These are phyloP conservation scores for Alisma plantagoaquatica DNA, from an alignment of 106 monocot species.

Conservation along the genomic window DNA sequence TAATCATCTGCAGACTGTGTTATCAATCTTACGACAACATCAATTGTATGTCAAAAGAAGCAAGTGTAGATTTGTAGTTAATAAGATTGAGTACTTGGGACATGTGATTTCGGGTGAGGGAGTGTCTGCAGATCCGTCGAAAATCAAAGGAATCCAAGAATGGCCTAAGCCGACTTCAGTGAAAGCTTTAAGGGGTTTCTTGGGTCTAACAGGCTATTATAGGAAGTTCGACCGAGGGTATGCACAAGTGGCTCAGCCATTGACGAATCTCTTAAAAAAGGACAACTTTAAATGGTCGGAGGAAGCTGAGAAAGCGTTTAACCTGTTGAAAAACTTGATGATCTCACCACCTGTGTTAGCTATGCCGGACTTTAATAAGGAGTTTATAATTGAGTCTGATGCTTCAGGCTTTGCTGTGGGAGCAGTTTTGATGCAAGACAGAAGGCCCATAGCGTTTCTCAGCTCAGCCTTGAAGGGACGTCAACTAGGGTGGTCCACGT, in stretches of 20 bases:
- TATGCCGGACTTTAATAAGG: background rate
- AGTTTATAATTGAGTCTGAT: slow-evolving; percentile 5
- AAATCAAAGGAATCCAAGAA: background rate
- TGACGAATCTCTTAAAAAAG: background rate
- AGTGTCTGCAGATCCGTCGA: background rate
- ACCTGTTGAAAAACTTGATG: background rate
- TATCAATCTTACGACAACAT: background rate
- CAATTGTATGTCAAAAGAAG: background rate
- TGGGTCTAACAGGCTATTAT: slow-evolving; percentile 6
- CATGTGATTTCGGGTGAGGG: background rate
- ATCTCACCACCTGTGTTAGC: background rate
- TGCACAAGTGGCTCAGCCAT: background rate
- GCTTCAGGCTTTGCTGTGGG: background rate
- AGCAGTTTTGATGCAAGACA: background rate
- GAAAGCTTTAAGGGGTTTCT: background rate
- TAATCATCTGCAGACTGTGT: background rate
- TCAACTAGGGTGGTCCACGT: background rate
- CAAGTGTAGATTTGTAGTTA: background rate
- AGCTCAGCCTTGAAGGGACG: background rate
- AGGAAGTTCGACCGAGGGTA: background rate
- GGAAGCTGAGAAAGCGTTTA: background rate
- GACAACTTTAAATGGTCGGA: background rate
- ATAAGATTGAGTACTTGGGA: background rate
- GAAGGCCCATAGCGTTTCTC: background rate
- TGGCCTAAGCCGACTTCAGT: background rate